These are phyloP conservation scores for Phytopythium vexans DNA, from an alignment of 352 stramenopile species.

Conservation along the genomic window DNA sequence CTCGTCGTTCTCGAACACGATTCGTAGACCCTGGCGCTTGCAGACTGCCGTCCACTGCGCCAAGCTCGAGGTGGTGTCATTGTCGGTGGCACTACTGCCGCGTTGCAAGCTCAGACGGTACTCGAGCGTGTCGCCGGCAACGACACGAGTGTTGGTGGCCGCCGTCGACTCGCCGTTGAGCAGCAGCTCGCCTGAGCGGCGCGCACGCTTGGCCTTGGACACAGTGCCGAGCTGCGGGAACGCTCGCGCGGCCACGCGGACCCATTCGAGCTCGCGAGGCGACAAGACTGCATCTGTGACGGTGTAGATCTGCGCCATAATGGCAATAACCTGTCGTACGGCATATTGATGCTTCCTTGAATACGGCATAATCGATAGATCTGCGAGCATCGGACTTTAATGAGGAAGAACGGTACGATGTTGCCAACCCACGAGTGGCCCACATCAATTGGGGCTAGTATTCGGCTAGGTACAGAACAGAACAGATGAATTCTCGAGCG, in stretches of 20 bases:
- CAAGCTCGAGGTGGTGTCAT: background rate
- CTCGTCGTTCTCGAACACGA: conserved; percentile 44
- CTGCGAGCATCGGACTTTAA: too few species aligned
- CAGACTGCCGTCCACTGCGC: conserved; percentile 34
- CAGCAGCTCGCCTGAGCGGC: conserved; percentile 27
- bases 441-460: too few species aligned
- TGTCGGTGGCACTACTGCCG: background rate
- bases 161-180: conserved; percentile 40
- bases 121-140: conserved; percentile 27
- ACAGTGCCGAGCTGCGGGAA: conserved; percentile 43
- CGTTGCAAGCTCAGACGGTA: conserved; percentile 4
- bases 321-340: too few species aligned
- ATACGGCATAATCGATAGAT: too few species aligned
- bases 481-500: too few species aligned
- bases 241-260: conserved; percentile 45
- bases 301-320: too few species aligned
- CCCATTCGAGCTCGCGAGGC: conserved; percentile 25
- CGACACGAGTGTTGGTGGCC: conserved; percentile 25
- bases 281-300: too few species aligned
- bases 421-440: too few species aligned
- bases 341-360: too few species aligned
- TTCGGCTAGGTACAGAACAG: too few species aligned
- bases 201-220: conserved; percentile 68
- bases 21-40: conserved; percentile 44
- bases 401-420: too few species aligned